phyloP scores from a whole-genome alignment of 148 eudicot species.

The Cornus controversa region DNA sequence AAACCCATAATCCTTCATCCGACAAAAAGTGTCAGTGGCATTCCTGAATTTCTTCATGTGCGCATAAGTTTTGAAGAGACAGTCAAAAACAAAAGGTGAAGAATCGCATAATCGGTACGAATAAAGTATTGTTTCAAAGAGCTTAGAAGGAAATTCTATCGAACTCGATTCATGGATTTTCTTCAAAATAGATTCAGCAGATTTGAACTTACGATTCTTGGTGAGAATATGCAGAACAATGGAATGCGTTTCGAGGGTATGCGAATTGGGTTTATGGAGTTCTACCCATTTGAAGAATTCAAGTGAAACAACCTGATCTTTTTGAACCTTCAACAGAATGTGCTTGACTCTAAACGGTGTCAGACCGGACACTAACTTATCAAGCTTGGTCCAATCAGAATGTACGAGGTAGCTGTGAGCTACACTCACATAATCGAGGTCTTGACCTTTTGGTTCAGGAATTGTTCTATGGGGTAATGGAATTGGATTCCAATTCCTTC shows the following conservation, averaged over 20 bases:
- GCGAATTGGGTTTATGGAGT: constrained; percentile 40
- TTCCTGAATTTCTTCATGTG: constrained; percentile 63
- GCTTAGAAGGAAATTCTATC: constrained; percentile 30
- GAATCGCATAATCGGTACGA: constrained; percentile 76
- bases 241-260: constrained; percentile 57
- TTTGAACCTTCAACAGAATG: constrained; percentile 63
- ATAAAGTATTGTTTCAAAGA: constrained; percentile 31
- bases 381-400: constrained; percentile 72
- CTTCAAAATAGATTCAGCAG: constrained; percentile 57
- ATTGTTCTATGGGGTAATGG: constrained; percentile 75
- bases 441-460: constrained; percentile 72
- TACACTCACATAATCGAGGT: constrained; percentile 75
- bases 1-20: constrained; percentile 76
- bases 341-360: constrained; percentile 68
- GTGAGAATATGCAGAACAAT: constrained; percentile 74
- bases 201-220: constrained; percentile 56
- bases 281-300: constrained; percentile 79
- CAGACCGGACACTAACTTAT: constrained; percentile 36
- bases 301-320: constrained; percentile 63
- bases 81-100: constrained; percentile 66
- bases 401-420: constrained; percentile 79
- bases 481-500: constrained; percentile 32
- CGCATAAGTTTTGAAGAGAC: constrained; percentile 64
- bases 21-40: constrained; percentile 45
- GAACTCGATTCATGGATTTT: constrained; percentile 27